phyloP scores from a whole-genome alignment of 129 eudicot species.

The Erigeron canadensis region DNA sequence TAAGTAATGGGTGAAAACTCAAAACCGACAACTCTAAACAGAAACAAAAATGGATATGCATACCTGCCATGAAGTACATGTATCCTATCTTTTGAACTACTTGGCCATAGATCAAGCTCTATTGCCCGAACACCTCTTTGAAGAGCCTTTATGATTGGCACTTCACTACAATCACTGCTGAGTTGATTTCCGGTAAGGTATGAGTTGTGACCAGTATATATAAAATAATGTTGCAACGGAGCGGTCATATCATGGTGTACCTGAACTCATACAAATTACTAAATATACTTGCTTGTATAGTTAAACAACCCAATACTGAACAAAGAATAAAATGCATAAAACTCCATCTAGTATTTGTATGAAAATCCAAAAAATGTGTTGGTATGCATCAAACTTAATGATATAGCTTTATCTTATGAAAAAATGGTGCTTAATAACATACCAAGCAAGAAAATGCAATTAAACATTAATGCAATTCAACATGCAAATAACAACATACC shows the following conservation, averaged over 20 bases:
- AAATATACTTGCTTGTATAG: neutral
- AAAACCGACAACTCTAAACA: neutral
- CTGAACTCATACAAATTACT: constrained; percentile 42
- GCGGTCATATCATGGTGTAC: constrained; percentile 97
- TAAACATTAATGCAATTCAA: no score
- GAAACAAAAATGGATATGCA: neutral
- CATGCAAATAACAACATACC: no score
- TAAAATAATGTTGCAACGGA: constrained; percentile 95
- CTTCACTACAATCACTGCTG: constrained; percentile 91
- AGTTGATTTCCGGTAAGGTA: constrained; percentile 97
- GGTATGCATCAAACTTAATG: neutral
- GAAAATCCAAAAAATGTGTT: neutral
- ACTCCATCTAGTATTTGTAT: neutral
- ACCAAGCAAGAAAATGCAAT: no score
- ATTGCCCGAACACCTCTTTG: constrained; percentile 91
- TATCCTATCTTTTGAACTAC: constrained; percentile 64
- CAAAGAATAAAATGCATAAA: neutral
- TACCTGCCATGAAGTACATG: constrained; percentile 99
- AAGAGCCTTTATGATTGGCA: constrained; percentile 79
- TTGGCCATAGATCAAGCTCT: constrained; percentile 98
- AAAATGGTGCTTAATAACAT: neutral
- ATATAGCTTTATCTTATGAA: neutral
- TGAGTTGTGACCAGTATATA: constrained; percentile 98
- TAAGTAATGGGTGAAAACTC: constrained; percentile 2
- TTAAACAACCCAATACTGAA: constrained; percentile 17